These are phyloP conservation scores for Crepidotus variabilis DNA, from an alignment of 768 basidiomycete genomes.

Conservation along the genomic window DNA sequence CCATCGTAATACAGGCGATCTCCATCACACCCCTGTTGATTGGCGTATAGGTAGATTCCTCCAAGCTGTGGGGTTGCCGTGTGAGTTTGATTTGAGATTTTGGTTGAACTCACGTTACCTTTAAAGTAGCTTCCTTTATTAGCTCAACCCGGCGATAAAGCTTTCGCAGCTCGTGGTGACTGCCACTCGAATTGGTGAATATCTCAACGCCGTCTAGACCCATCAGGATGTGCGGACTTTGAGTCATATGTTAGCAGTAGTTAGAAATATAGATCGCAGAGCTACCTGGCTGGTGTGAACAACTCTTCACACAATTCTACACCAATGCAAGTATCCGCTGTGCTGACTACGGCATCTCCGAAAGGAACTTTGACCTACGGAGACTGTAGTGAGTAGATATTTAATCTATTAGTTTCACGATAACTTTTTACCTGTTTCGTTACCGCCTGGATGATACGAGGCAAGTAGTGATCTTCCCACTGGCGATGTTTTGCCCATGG, in stretches of 20 bases:
- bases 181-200: conserved; percentile 97
- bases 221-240: conserved; percentile 95
- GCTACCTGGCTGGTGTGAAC: conserved; percentile 92
- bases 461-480: conserved; percentile 90
- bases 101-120: conserved; percentile 43
- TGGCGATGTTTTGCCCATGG: conserved; percentile 91
- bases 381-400: background rate
- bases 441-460: conserved; percentile 81
- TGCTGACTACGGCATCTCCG: conserved; percentile 93
- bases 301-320: conserved; percentile 97
- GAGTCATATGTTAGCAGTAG: background rate
- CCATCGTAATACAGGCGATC: conserved; percentile 98
- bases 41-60: conserved; percentile 96
- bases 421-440: conserved; percentile 70
- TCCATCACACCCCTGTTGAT: conserved; percentile 98
- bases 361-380: conserved; percentile 84
- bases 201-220: conserved; percentile 98
- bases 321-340: conserved; percentile 92
- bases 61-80: conserved; percentile 59
- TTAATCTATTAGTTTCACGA: background rate
- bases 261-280: background rate
- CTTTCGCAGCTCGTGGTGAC: conserved; percentile 98
- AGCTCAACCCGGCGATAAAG: conserved; percentile 87
- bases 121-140: conserved; percentile 94
- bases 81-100: conserved; percentile 1